Base-by-base conservation (phyloP, 345 rosid species). In the Conringia planisiliqua region DNA sequence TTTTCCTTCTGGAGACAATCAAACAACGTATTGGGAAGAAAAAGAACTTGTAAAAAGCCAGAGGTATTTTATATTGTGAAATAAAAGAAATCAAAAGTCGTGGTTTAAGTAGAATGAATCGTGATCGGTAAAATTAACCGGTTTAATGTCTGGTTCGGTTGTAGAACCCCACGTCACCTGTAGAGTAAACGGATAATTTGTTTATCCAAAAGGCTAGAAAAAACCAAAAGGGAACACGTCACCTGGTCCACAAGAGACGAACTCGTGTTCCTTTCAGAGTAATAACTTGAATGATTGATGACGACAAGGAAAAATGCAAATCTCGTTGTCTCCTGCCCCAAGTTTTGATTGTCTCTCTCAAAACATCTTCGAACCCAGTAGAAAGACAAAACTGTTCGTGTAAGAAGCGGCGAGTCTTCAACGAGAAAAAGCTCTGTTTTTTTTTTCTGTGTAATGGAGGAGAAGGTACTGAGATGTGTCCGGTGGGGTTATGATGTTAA, bases 401-500 rank as follows among this genome's bases (percentile, higher is more conserved):
- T 38, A 32, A 26, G 5, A 68, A 39, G 63, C 43, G 5, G 11
- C 43, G 11, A 56, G 10, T 4, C 40, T 55, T 17, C 3, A 56
- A 30, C 6, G 40, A 30, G 20, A 44, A 32, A 59, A 63, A 72
- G 68, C 62, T 68, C 30, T 56, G 50, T 11, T 33, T 16, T 24
- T 71, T 46, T 6, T 10, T 36, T 26, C 10, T 5, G 4, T 54
- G 58, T 47, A 60, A 89, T 84, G 88, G 90, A 83, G 3, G 5
- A 4, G 38, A 79, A 70, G 64, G 78, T 74, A 44, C 68, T 78
- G 54, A 89, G 80, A 77, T 77, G 81, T 59, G 94, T 89, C 62
- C 81, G 71, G 61, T 93, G 97, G 94, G 98, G 97, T 6, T 91
- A 91, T 61, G 83, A 84, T 74, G 88, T 90, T n/a, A 83, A 59